phyloP scores from a whole-genome alignment of 1,284 basidiomycete genomes.

The Cerioporus squamosus region DNA sequence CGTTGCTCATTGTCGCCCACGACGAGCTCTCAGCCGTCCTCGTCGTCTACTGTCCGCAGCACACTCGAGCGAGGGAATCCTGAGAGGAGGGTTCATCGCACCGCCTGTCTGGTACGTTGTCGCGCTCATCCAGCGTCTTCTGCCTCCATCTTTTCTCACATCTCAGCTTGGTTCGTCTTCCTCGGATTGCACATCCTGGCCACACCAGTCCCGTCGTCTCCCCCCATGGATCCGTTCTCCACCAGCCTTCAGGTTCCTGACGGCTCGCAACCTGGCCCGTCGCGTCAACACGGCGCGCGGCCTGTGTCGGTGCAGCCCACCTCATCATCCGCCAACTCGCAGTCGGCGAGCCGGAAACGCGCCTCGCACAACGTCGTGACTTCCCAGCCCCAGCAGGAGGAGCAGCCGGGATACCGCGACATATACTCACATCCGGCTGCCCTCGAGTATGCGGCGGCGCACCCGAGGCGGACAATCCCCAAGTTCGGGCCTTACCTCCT shows the following conservation, averaged over 20 bases:
- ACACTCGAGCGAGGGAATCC: background rate
- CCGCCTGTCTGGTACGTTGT: slow-evolving; percentile 21
- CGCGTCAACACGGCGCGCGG: slow-evolving; percentile 44
- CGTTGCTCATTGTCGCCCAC: slow-evolving; percentile 5
- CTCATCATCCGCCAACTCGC: slow-evolving; percentile 36
- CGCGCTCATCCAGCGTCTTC: slow-evolving; percentile 17
- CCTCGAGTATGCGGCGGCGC: slow-evolving; percentile 81
- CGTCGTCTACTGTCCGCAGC: background rate
- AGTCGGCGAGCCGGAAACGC: slow-evolving; percentile 47
- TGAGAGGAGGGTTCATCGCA: slow-evolving; percentile 11
- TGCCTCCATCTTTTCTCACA: slow-evolving; percentile 25
- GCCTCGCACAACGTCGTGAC: slow-evolving; percentile 58
- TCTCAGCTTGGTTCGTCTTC: slow-evolving; percentile 23
- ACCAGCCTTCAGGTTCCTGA: slow-evolving; percentile 51
- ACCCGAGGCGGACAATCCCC: slow-evolving; percentile 85
- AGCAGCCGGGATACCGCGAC: slow-evolving; percentile 61
- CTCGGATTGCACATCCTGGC: slow-evolving; percentile 4
- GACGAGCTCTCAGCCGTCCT: slow-evolving; percentile 3
- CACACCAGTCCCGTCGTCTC: background rate
- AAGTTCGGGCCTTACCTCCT: slow-evolving; percentile 96
- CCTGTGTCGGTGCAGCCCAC: slow-evolving; percentile 52
- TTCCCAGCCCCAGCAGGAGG: slow-evolving; percentile 46
- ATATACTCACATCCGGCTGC: slow-evolving; percentile 88
- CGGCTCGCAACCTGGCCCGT: slow-evolving; percentile 46
- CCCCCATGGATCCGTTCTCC: slow-evolving; percentile 34